Evolutionary conservation across 2,329 filamentous ascomycete genomes (phyloP).

Genomic region (Monosporascus sp.): DNA sequence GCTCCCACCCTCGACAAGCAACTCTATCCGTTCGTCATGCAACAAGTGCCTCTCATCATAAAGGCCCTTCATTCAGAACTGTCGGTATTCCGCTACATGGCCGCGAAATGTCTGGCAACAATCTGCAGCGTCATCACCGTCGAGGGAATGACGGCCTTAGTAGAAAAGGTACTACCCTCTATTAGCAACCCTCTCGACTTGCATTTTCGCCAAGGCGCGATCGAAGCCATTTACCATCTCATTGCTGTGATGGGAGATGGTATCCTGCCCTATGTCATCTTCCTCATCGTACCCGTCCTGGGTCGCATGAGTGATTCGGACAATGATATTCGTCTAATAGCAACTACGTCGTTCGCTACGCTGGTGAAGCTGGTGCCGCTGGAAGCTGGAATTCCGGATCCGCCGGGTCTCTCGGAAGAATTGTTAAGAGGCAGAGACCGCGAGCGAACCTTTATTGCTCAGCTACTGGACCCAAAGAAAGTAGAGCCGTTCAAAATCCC

Average conservation of each 20-base stretch:
- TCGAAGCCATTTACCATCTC: conserved; percentile 92
- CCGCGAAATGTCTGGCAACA: conserved; percentile 94
- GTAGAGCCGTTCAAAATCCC: conserved; percentile 91
- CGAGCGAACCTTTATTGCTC: conserved; percentile 92
- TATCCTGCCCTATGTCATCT: conserved; percentile 96
- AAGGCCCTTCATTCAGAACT: conserved; percentile 82
- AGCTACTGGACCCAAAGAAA: conserved; percentile 95
- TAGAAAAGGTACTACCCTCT: conserved; percentile 85
- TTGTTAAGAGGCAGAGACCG: conserved; percentile 85
- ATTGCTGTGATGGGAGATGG: conserved; percentile 97
- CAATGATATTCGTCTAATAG: conserved; percentile 87
- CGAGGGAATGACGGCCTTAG: conserved; percentile 90
- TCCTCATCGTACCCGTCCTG: conserved; percentile 93
- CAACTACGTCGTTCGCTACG: conserved; percentile 94
- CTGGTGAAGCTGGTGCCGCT: conserved; percentile 94
- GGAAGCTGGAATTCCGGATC: conserved; percentile 95
- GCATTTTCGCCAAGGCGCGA: conserved; percentile 84
- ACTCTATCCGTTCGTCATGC: conserved; percentile 74
- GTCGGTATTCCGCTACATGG: conserved; percentile 92
- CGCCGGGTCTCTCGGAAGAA: conserved; percentile 84
- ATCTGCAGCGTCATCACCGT: conserved; percentile 96
- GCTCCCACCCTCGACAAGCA: conserved; percentile 79
- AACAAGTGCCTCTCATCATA: conserved; percentile 78
- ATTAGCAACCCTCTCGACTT: conserved; percentile 89
- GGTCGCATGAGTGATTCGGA: conserved; percentile 98